Evolutionary conservation across 2,329 filamentous ascomycete species (phyloP).

Genomic region (Hypocrella siamensis): DNA sequence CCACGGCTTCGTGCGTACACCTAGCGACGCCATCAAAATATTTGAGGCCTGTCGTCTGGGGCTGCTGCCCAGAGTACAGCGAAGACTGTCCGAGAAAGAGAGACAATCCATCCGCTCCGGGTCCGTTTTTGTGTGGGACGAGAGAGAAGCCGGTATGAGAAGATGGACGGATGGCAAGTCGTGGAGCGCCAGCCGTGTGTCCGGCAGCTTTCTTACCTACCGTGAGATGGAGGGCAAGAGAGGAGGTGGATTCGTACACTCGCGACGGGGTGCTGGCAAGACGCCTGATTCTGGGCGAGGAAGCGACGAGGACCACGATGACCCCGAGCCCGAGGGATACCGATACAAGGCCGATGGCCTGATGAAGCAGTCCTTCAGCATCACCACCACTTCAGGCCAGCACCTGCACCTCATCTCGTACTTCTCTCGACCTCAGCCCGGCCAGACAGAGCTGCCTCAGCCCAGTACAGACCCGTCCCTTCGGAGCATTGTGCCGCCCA

Average conservation of each 20-base stretch:
- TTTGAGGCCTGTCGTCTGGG: slow-evolving; percentile 93
- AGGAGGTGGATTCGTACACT: slow-evolving; percentile 55
- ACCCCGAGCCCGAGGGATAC: slow-evolving; percentile 78
- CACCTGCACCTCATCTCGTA: slow-evolving; percentile 97
- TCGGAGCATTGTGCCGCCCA: slow-evolving; percentile 69
- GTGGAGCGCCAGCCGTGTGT: slow-evolving; percentile 95
- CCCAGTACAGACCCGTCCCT: slow-evolving; percentile 69
- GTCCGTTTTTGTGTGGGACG: slow-evolving; percentile 99
- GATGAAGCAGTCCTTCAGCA: slow-evolving; percentile 99
- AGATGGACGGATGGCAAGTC: slow-evolving; percentile 98
- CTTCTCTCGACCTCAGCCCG: slow-evolving; percentile 67
- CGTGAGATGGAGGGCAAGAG: slow-evolving; percentile 98
- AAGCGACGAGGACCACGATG: slow-evolving; percentile 75
- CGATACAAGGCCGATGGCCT: slow-evolving; percentile 90
- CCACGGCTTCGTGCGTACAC: slow-evolving; percentile 86
- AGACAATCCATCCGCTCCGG: slow-evolving; percentile 89
- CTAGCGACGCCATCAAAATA: slow-evolving; percentile 91
- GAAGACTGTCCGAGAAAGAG: slow-evolving; percentile 90
- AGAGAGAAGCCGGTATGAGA: slow-evolving; percentile 94
- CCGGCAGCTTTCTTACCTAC: slow-evolving; percentile 93
- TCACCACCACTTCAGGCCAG: slow-evolving; percentile 76
- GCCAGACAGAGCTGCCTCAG: slow-evolving; percentile 57
- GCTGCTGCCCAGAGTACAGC: slow-evolving; percentile 77
- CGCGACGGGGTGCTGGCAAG: slow-evolving; percentile 47
- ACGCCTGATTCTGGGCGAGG: slow-evolving; percentile 69